Evolutionary conservation across 768 basidiomycete species (phyloP), one percentile per base, ranked within the genome.

Genomic region (Lactarius psammicola): DNA sequence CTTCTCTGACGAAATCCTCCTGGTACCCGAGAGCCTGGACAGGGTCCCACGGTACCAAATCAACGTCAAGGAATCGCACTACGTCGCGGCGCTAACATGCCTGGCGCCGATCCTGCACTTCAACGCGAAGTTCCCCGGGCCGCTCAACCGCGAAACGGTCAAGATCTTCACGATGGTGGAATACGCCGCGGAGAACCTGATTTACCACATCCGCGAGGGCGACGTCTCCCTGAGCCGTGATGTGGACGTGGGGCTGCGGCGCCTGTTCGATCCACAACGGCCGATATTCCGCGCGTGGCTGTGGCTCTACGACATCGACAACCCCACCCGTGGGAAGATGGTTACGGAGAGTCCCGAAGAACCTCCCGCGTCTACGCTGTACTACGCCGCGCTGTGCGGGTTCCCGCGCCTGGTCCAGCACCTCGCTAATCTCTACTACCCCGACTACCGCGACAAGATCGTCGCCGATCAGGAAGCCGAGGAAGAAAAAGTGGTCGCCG

Each of bases 101-200:
- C 49, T 67, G 20, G 61, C 56, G 31, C 20, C 57, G 23, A 61
- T 67, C 23, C 33, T 67, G 3, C 65, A 67, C 34, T 63, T 67
- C 11, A 60, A 66, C 46, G 65, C 56, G 1, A 34, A 62, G 23
- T 44, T 66, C 8, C 49, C 56, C 8, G 11, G 26, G 31, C 46
- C 46, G 38, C 36, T 66, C 30, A 23, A 61, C 23, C 60, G 60
- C 36, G 60, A 66, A 4, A 33, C n/a, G 10, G 20, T 66, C 56
- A 66, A 66, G 36, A 53, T 62, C 28, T 62, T 66, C 56, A 66
- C 65, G 60, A 57, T 66, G 56, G 38, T 51, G 26, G 31, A 63
- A n/a, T 67, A 67, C 17, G 61, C 65, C 0, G 65, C 65, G 1
- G 30, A 46, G 38, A 20, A 63, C n/a, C 62, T 61, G 65, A 15